A percentile compares a stretch with the other conserved stretches of the same genome.
These are phyloP conservation scores for Diaporthe eres DNA, from an alignment of 2,329 filamentous ascomycete species.

Conservation along the genomic window DNA sequence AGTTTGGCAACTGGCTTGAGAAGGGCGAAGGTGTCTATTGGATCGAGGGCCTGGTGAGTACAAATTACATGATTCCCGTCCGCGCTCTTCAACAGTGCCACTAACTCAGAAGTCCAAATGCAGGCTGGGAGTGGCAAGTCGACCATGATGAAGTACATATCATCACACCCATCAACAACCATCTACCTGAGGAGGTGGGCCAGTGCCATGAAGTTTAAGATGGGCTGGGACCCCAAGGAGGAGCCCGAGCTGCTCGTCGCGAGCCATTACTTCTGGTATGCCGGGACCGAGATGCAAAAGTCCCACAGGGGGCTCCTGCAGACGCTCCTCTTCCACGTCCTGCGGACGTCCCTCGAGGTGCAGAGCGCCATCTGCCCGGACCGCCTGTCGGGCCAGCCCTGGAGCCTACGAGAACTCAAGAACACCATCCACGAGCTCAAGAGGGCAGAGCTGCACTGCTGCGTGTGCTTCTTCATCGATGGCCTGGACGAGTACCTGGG, in stretches of 20 bases:
- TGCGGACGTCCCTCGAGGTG: neutral
- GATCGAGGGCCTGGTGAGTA: neutral
- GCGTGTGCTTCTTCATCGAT: constrained; percentile 52
- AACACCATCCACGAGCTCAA: neutral
- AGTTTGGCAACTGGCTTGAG: neutral
- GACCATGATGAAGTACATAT: constrained; percentile 61
- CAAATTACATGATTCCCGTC: too few species aligned
- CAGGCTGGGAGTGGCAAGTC: constrained; percentile 46
- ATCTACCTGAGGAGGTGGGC: neutral
- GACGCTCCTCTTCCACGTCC: neutral
- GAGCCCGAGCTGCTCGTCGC: neutral
- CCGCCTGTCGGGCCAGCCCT: too few species aligned
- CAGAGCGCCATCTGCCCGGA: neutral
- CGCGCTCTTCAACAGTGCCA: too few species aligned
- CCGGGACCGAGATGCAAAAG: constrained; percentile 8
- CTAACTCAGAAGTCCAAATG: too few species aligned
- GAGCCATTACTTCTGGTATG: neutral
- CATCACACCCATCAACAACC: constrained; percentile 36
- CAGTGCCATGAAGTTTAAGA: too few species aligned
- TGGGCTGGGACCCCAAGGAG: neutral
- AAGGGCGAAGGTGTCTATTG: neutral
- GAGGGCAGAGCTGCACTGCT: constrained; percentile 16
- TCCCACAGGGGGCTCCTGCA: neutral
- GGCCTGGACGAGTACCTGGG: constrained; percentile 51
- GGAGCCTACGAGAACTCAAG: neutral